Base-by-base conservation (phyloP, 768 basidiomycete species). In the Kwoniella mangroviensis region DNA sequence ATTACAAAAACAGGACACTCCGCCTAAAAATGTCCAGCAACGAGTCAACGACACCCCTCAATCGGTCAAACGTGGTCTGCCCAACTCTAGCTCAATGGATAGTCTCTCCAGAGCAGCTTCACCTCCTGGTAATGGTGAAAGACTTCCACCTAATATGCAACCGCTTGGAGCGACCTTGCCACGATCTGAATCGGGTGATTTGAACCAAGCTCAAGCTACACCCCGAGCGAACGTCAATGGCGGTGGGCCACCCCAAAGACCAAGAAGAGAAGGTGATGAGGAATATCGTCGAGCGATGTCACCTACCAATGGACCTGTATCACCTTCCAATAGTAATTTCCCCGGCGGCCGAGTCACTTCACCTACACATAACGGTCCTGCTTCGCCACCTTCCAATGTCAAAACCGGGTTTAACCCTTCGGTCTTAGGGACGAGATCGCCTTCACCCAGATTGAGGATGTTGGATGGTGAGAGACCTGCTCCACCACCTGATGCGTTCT, bases 401-500 rank as follows among this genome's bases (percentile, higher is more conserved):
- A 75, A 74, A 43, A 71, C 63, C 12, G 73, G 71, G n/a, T 81
- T 79, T 69, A 77, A 76, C 54, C 54, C 76, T 7, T 89, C 87
- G 69, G 86, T 87, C 1, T 75, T 86, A 5, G 81, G 84, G 22
- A 85, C 86, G 11, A 86, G 90, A 43, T 88, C 87, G 70, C 86
- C 87, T 22, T 90, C 89, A 3, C 79, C 75, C 28, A 73, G 75
- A 15, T 24, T 77, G 28, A 63, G 75, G 28, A 78, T 73, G 65
- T 68, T 73, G 12, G 76, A 78, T n/a, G 71, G 55, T 17, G 78
- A 79, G 54, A 51, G 75, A 68, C 76, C 75, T 4, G 75, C 78
- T 65, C 87, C 88, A 10, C 90, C 91, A 0, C 77, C 86, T 17
- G 90, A 91, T 70, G 88, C 87, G 2, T 90, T 90, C 76, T 88